Conservation (phyloP, 495 filamentous ascomycete species). For the Parathielavia appendiculata region DNA sequence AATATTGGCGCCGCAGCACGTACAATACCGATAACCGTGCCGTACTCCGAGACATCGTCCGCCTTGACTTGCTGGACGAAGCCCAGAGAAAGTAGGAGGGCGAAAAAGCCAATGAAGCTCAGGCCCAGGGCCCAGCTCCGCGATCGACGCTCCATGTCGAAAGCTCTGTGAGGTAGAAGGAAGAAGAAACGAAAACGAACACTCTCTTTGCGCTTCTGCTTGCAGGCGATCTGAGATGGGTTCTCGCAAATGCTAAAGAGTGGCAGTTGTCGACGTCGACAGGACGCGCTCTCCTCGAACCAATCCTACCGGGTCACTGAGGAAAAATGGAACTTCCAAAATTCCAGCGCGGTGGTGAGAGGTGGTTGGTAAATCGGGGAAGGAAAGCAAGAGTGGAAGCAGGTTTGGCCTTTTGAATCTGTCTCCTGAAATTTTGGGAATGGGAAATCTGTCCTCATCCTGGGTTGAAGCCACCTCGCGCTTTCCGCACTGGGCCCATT, state of each 20-base stretch:
- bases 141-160: constrained; percentile 48
- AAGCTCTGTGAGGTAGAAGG: constrained; percentile 20
- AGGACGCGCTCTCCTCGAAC: constrained; percentile 14
- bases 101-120: constrained; percentile 56
- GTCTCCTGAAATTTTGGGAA: constrained; percentile 17
- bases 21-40: constrained; percentile 90
- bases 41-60: constrained; percentile 70
- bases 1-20: constrained; percentile 21
- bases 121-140: constrained; percentile 45
- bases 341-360: background rate
- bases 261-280: constrained; percentile 15
- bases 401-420: constrained; percentile 12
- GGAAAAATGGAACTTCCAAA: constrained; percentile 1
- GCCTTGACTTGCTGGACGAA: constrained; percentile 72
- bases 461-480: constrained; percentile 25
- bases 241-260: constrained; percentile 20
- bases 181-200: constrained; percentile 17
- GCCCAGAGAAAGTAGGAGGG: constrained; percentile 67
- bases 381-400: constrained; percentile 5
- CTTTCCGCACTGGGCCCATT: constrained; percentile 18
- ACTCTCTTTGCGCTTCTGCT: constrained; percentile 16
- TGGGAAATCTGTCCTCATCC: constrained; percentile 35
- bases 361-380: constrained; percentile 8
- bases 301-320: constrained; percentile 8
- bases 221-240: constrained; percentile 12